Base-by-base conservation (phyloP, 192 early-diverging fungal species). In the Podila verticillata region DNA sequence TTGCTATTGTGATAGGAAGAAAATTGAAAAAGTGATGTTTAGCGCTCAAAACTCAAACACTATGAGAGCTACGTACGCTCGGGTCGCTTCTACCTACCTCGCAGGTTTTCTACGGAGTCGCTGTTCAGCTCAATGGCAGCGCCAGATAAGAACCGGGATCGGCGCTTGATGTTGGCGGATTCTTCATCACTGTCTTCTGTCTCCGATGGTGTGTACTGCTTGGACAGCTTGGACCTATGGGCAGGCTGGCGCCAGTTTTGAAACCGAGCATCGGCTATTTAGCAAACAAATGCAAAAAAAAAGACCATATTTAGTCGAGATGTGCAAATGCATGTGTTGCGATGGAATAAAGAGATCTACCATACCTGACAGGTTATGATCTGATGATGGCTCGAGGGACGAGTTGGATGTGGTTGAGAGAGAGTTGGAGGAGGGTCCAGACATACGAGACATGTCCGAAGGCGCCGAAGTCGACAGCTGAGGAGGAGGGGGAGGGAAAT, bases 121-220 rank as follows among this genome's bases (percentile, higher is more conserved):
- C 60, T 72, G 51, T 80, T 75, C 32, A 75, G 61, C 31, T 69
- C 73, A 30, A 64, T n/a, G 6, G 73, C 34, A 9, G 73, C 39
- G 12, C 73, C 73, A 15, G 73, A 75, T 51, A 75, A 56, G 61
- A 57, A 75, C 36, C 65, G 66, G n/a, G 73, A 64, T 10, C 73
- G 73, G 12, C 66, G 48, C 7, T 39, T 32, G 7, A 51, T 26
- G 4, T 59, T 59, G 12, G 48, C 36, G 28, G 67, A 48, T 47
- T 73, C 71, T 34, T 73, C 71, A 61, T 73, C 71, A 31, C 71
- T 73, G 30, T 73, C 75, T 54, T 75, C 73, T 26, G 51, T 54
- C 35, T 78, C 75, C 0, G 75, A 67, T 20, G 75, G 75, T 13
- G 69, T 80, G 47, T 80, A 80, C 31, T 80, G 75, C 65, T 72